Conservation (phyloP, 257 asterid species). For the Solanum gandarillasii region DNA sequence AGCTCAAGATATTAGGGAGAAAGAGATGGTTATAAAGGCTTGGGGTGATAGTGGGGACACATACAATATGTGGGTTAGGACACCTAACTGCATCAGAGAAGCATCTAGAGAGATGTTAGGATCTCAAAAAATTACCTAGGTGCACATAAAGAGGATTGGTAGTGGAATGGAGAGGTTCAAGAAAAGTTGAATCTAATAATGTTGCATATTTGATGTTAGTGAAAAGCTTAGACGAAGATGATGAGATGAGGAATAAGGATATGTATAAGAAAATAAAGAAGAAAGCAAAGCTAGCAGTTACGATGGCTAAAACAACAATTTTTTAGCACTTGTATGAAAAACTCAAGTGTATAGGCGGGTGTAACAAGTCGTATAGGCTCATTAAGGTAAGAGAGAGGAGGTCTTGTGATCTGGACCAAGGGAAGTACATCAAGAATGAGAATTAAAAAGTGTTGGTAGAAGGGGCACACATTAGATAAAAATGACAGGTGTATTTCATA, state of each 20-base stretch:
- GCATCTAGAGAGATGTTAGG: neutral
- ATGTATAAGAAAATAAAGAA: neutral
- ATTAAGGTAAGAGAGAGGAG: neutral
- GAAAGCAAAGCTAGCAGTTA: neutral
- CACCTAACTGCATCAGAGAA: neutral
- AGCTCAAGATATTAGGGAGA: neutral
- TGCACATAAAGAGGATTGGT: neutral
- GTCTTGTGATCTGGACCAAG: neutral
- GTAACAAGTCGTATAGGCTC: neutral
- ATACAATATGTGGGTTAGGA: neutral
- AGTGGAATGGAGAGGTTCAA: neutral
- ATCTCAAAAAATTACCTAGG: neutral
- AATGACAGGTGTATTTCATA: neutral
- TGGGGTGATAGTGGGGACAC: too few species aligned
- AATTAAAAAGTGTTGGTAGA: neutral
- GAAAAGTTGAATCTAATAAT: neutral
- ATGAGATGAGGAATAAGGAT: neutral
- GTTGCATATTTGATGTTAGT: neutral
- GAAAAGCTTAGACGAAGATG: neutral
- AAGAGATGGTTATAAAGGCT: neutral
- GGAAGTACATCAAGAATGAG: neutral
- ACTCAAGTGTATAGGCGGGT: neutral
- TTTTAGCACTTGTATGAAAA: neutral
- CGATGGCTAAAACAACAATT: neutral
- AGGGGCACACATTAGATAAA: neutral